Percentiles rank a stretch among this genome's conserved stretches.
Conservation (phyloP, 352 stramenopile genomes). For the Thalassiosira mediterranea region DNA sequence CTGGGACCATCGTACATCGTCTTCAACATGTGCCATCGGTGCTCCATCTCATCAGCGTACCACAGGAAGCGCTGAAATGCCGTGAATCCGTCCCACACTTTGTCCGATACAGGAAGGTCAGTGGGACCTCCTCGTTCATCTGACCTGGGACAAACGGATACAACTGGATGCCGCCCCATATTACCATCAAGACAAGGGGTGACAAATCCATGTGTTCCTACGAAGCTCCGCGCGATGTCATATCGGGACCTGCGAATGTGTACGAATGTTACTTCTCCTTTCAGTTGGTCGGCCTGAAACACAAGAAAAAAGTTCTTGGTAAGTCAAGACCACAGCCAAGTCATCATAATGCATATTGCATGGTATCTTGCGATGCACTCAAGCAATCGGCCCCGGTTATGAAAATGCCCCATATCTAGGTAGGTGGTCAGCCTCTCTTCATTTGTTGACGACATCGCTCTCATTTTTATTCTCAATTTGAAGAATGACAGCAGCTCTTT, state of each 20-base stretch:
- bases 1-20: neutral
- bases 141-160: conserved; percentile 15
- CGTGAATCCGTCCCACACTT: conserved; percentile 16
- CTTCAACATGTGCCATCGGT: conserved; percentile 16
- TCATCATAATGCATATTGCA: too few relatives aligned
- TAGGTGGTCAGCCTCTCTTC: neutral
- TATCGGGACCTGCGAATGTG: conserved; percentile 18
- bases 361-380: too few relatives aligned
- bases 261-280: conserved; percentile 4
- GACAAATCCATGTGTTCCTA: neutral
- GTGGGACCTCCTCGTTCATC: neutral
- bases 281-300: conserved; percentile 8
- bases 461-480: too few relatives aligned
- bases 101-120: conserved; percentile 10
- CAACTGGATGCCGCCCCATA: neutral
- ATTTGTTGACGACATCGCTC: too few relatives aligned
- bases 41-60: conserved; percentile 34
- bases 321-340: too few relatives aligned
- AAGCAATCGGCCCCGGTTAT: neutral
- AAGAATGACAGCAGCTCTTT: too few relatives aligned
- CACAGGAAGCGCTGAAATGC: conserved; percentile 24
- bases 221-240: conserved; percentile 25
- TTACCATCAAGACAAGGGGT: conserved; percentile 9
- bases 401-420: neutral
- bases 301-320: too few relatives aligned